Base-by-base conservation (phyloP, 768 basidiomycete species). In the Lactarius akahatsu region DNA sequence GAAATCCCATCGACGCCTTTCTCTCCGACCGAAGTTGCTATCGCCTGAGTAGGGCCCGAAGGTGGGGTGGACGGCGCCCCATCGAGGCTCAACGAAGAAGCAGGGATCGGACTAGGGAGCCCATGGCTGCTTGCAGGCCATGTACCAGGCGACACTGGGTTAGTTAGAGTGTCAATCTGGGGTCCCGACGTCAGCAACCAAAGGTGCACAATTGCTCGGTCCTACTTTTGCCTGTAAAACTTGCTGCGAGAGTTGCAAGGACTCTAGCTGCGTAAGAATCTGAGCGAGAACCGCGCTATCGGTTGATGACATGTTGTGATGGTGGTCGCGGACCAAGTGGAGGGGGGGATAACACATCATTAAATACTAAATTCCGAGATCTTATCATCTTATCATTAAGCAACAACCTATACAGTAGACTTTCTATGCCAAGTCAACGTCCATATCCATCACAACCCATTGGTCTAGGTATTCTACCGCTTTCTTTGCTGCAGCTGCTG, bases 181-280 rank as follows among this genome's bases (percentile, higher is more conserved):
- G 66, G 50, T 36, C 28, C 28, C 57, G 23, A 11, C 40, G 47
- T 59, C 38, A 57, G 64, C 20, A 20, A 28, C 40, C 55, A 1
- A 55, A 55, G 23, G 20, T n/a, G 47, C 56, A 28, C 52, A 61
- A 18, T 40, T 57, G 10, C 47, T 62, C 9, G 30, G n/a, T 47
- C 73, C 50, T 70, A 92, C 91, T 82, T 94, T 91, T 28, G 89
- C 86, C 70, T 92, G 89, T 72, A 94, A 79, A 0, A 85, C 81
- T 75, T 92, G 89, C 74, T 94, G 91, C 58, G 85, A 85, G 57
- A 88, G 76, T 74, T 91, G 88, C 72, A 94, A 80, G 4, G 84
- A 79, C 70, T 89, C 81, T 61, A 94, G 83, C 77, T 89, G 88
- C 7, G 79, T 77, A 10, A 93, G 80, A 63, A 94, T 93, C 75